phyloP scores from a whole-genome alignment of 805 yeast genomes.

The Zygotorulaspora florentina region DNA sequence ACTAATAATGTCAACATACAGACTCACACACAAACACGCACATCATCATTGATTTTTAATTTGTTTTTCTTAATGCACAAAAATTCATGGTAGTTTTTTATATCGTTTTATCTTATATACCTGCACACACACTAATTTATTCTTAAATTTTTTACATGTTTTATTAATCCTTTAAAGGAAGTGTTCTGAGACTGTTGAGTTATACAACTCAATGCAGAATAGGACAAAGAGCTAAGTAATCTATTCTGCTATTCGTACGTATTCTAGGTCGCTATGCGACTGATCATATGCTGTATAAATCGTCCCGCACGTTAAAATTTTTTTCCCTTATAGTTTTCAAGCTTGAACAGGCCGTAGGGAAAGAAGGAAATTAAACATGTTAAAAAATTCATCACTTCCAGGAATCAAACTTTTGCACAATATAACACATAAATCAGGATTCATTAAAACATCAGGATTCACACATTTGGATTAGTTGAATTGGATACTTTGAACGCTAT shows the following conservation, averaged over 20 bases:
- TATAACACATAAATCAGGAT: neutral
- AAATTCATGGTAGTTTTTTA: conserved; percentile 9
- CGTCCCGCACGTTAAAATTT: neutral
- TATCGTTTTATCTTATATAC: conserved; percentile 13
- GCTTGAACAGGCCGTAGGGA: neutral
- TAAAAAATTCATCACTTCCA: neutral
- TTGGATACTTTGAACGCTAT: neutral
- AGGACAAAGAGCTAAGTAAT: no score
- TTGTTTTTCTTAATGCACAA: conserved; percentile 17
- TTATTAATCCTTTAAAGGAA: neutral
- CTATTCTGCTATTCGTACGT: neutral
- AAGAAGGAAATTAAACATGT: neutral
- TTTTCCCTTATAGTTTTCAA: neutral
- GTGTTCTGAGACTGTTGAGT: no score
- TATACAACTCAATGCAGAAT: no score
- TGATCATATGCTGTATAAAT: neutral
- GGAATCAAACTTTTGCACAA: no score
- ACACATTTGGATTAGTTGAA: neutral
- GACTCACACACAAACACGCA: conserved; percentile 14
- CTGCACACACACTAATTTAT: conserved; percentile 18
- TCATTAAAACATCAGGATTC: neutral
- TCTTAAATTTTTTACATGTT: conserved; percentile 3
- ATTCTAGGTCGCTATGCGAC: neutral
- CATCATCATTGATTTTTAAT: conserved; percentile 10
- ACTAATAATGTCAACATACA: conserved; percentile 7